These are phyloP conservation scores for Prunus yedoensis DNA, from an alignment of 331 rosid species.

Conservation along the genomic window DNA sequence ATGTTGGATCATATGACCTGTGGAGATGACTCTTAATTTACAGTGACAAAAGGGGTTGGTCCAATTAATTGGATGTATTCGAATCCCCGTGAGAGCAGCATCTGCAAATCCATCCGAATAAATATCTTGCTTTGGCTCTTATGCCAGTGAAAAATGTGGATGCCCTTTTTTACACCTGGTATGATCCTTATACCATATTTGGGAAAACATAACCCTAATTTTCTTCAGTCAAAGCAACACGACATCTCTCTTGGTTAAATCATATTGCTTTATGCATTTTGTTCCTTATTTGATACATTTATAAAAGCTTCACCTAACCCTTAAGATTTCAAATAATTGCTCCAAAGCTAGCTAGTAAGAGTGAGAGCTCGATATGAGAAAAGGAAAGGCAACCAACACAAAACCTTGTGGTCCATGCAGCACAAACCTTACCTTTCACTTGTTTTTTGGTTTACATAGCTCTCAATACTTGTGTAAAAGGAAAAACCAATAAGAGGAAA, in stretches of 20 bases:
- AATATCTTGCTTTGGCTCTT: constrained; percentile 21
- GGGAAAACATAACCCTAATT: constrained; percentile 3
- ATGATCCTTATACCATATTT: neutral
- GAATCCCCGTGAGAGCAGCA: constrained; percentile 43
- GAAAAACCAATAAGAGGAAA: neutral
- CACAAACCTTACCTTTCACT: neutral
- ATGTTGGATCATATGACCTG: constrained; percentile 47
- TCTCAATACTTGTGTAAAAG: neutral
- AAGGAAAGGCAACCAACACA: constrained; percentile 11
- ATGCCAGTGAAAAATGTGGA: neutral
- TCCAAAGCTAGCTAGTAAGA: constrained; percentile 24
- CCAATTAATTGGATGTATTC: constrained; percentile 36
- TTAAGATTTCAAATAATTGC: constrained; percentile 42
- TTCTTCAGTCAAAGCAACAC: neutral
- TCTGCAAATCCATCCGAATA: constrained; percentile 33
- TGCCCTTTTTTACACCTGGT: neutral
- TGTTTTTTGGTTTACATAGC: too few species aligned
- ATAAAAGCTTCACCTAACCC: constrained; percentile 50
- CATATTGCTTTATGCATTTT: neutral
- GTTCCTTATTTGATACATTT: neutral
- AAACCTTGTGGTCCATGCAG: constrained; percentile 55
- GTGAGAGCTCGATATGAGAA: constrained; percentile 27
- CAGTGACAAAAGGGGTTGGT: neutral
- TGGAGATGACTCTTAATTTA: constrained; percentile 26
- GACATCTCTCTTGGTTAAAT: too few species aligned